phyloP scores from a whole-genome alignment of 345 rosid species.

The Leavenworthia alabamica region DNA sequence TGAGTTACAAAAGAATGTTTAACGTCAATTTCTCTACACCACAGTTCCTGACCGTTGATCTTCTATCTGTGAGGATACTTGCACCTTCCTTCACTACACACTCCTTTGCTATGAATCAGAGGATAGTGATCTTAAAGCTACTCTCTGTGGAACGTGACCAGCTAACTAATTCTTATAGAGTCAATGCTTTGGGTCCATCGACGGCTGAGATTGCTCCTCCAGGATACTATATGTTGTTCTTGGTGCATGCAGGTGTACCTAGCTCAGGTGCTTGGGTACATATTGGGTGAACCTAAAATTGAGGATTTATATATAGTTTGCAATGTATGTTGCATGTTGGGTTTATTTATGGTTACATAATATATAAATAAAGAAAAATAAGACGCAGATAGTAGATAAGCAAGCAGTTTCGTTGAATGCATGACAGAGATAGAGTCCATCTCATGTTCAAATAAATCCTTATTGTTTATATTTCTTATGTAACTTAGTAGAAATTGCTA shows the following conservation, averaged over 20 bases:
- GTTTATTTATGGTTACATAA: not conserved
- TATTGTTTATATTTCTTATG: too few species aligned
- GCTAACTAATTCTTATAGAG: conserved; percentile 1
- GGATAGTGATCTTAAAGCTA: conserved; percentile 58
- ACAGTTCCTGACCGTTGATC: conserved; percentile 21
- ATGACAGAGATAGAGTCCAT: too few species aligned
- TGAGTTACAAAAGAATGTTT: conserved; percentile 32
- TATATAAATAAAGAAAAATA: not conserved
- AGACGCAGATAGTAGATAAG: not conserved
- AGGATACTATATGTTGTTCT: conserved; percentile 65
- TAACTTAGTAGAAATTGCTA: too few species aligned
- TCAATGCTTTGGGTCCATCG: conserved; percentile 13
- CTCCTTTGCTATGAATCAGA: conserved; percentile 72
- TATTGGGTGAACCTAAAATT: conserved; percentile 28
- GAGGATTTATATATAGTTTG: not conserved
- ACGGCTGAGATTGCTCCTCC: conserved; percentile 46
- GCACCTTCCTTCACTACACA: conserved; percentile 77
- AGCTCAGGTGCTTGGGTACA: conserved; percentile 71
- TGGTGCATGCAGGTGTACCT: conserved; percentile 62
- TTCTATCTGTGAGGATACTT: conserved; percentile 44
- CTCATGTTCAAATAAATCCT: too few species aligned
- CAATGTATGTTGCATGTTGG: conserved; percentile 14
- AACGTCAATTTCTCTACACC: conserved; percentile 31
- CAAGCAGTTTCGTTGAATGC: not conserved
- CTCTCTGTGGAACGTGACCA: conserved; percentile 6